These are phyloP conservation scores for Eimeria sp. DNA, from an alignment of 169 alveolate genomes.

Conservation along the genomic window DNA sequence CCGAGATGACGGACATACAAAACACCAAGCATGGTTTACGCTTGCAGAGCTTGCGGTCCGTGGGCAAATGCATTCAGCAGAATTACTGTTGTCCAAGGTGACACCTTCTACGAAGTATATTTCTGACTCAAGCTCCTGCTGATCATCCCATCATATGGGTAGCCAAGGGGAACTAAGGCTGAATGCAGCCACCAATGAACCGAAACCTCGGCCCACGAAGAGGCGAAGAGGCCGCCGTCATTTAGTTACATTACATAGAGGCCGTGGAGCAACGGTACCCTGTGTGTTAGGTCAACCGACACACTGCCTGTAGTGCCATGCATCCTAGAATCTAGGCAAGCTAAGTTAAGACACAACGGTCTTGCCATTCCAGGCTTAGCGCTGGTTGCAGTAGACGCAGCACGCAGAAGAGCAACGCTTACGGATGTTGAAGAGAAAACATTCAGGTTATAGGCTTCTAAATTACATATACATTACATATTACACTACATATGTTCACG, in stretches of 20 bases:
- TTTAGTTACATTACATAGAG: neutral
- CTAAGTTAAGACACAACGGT: neutral
- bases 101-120: too few species aligned
- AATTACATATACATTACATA: too few species aligned
- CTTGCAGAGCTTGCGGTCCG: neutral
- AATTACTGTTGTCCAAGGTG: neutral
- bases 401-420: neutral
- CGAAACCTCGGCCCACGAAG: neutral
- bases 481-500: too few species aligned
- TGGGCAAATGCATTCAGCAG: neutral
- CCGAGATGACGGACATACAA: neutral
- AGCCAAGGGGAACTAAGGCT: neutral
- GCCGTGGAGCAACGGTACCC: neutral
- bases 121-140: too few species aligned
- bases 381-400: neutral
- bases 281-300: neutral
- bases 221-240: neutral
- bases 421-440: too few species aligned
- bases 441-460: neutral
- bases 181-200: neutral
- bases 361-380: neutral
- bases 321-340: neutral
- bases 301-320: neutral
- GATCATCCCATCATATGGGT: too few species aligned
- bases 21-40: neutral